Conservation (phyloP, 495 filamentous ascomycete species). For the Poronia punctata region DNA sequence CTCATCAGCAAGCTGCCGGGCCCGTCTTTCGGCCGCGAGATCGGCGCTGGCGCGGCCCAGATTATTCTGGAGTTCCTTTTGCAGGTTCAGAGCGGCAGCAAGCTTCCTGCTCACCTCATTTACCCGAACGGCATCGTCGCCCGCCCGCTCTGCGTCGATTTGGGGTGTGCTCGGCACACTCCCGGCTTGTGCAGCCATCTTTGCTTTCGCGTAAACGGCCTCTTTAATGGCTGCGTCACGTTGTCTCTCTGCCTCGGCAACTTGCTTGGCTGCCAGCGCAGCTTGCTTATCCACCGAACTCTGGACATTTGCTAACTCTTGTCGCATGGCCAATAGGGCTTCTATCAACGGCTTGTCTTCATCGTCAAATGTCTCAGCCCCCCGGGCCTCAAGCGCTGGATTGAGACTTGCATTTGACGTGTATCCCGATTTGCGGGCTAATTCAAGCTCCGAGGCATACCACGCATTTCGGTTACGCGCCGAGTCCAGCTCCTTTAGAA, state of each 20-base stretch:
- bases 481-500: conserved; percentile 77
- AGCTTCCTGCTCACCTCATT: conserved; percentile 76
- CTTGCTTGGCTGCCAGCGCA: conserved; percentile 71
- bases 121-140: conserved; percentile 54
- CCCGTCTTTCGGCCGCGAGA: conserved; percentile 70
- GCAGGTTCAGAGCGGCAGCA: conserved; percentile 67
- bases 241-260: conserved; percentile 90
- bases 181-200: conserved; percentile 68
- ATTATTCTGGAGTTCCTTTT: conserved; percentile 66
- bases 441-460: conserved; percentile 90
- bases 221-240: conserved; percentile 86
- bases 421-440: conserved; percentile 86
- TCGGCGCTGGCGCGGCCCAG: conserved; percentile 61
- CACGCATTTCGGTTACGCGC: conserved; percentile 83
- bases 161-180: conserved; percentile 65
- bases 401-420: conserved; percentile 62
- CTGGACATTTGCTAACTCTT: conserved; percentile 78
- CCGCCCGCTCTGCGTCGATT: conserved; percentile 55
- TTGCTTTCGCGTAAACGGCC: conserved; percentile 90
- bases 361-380: conserved; percentile 71
- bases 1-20: conserved; percentile 79
- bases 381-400: conserved; percentile 68
- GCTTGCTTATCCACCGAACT: conserved; percentile 80
- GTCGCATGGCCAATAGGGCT: conserved; percentile 83
- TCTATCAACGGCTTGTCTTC: conserved; percentile 90